Base-by-base conservation (phyloP, 163 green algal genomes). In the Chlamydomonas reinhardtii region DNA sequence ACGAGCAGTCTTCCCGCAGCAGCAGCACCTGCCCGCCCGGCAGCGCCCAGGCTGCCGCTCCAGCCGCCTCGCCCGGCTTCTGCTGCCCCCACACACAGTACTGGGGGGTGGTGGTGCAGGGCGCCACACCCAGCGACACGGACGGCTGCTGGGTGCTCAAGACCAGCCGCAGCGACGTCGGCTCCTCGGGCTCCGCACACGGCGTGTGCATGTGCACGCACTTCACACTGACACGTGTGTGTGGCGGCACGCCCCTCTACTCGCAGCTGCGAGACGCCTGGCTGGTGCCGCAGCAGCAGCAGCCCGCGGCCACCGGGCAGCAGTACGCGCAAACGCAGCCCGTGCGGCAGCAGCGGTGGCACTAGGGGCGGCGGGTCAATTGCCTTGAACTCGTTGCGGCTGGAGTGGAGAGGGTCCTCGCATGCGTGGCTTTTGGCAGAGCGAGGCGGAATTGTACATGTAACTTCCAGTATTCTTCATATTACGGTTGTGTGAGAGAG, bases 101-200 rank as follows among this genome's bases (percentile, higher is more conserved):
- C 69, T 86, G 24, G 12, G 80, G 80, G 0, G 29, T 86, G 70
- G 80, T 79, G 20, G 70, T 80, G 69, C 34, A 71, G 56, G 35
- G 56, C 12, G 29, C 22, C 9, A 1, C 69, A 70, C 70, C 54
- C 3, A 29, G 24, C 34, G 73, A 76, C 3, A 31, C 74, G 43
- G 82, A 88, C 52, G 82, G 82, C 62, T 88, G 82, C 43, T 88
- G 66, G 69, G 73, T 88, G 20, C 62, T 88, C 20, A 88, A 88
- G 62, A 83, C 73, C 15, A 71, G 66, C 32, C 48, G 48, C 48
- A 56, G 48, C 48, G 48, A 56, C 48, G 14, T 48, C 54, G 75
- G 66, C 48, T 73, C 76, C 2, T 2, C 22, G 12, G 52, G 22
- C 11, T 48, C 43, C 11, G 52, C 24, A 12, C 29, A 34, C 11